Base-by-base conservation (phyloP, 306 rosid species). In the Trifolium pratense region DNA sequence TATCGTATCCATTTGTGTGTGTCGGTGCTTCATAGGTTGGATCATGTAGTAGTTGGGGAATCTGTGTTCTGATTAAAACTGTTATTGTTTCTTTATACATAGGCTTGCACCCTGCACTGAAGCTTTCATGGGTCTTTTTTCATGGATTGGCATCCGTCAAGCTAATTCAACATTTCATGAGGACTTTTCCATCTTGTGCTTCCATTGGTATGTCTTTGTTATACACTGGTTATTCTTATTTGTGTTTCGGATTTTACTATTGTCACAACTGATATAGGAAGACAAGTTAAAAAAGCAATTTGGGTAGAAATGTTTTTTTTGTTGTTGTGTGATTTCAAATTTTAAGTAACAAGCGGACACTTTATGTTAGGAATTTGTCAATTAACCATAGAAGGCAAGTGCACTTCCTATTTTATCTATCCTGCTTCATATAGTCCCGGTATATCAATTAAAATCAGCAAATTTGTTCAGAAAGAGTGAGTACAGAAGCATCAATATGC, bases 131-230 rank as follows among this genome's bases (percentile, higher is more conserved):
- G 99, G 84, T 87, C 66, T 78, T 87, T 77, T 88, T 83, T 81
- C 96, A 94, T 68, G 99, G 96, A 79, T 81, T 91, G 70, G 91
- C 86, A 4, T 92, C 96, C 8, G 89, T 89, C 58, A 91, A 81
- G 78, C 78, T 94, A 46, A 88, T 91, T 75, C 90, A 70, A 76
- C 90, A 91, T 85, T 83, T 89, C 70, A 89, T 94, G 25, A 31
- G 21, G 70, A 84, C 92, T 78, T 94, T 94, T 70, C 97, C 99
- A 1, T 85, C 87, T 65, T 91, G 97, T 86, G 92, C 97, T 82
- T 94, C 97, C 68, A 82, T 91, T 43, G 99, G 99, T 94, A 84
- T 58, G 89, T 66, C n/a, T 65, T 81, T 76, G n/a, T 52, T 53
- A 55, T 32, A 57, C 31, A 4, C 0, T 12, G 9, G 5, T 20